phyloP scores from a whole-genome alignment of 805 yeast species.

The Wickerhamiella spandovensis region DNA sequence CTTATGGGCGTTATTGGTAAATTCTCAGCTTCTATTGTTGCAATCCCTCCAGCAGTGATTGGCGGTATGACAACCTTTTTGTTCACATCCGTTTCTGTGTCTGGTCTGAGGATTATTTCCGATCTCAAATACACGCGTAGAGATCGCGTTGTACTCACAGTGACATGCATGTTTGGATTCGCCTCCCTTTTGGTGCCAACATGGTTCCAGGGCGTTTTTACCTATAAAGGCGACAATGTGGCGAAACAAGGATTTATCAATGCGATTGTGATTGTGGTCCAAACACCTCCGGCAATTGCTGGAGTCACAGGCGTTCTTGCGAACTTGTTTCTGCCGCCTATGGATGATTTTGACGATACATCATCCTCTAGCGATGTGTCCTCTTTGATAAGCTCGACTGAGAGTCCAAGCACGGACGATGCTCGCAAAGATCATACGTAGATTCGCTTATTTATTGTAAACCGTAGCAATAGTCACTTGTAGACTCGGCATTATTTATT shows the following conservation, averaged over 20 bases:
- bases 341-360: slow-evolving; percentile 18
- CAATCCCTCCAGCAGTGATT: slow-evolving; percentile 65
- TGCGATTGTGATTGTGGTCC: slow-evolving; percentile 58
- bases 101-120: slow-evolving; percentile 57
- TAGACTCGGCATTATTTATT: neutral
- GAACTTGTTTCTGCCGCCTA: slow-evolving; percentile 51
- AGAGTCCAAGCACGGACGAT: neutral
- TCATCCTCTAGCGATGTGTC: neutral
- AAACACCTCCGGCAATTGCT: slow-evolving; percentile 58
- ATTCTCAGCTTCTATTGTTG: slow-evolving; percentile 74
- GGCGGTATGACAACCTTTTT: slow-evolving; percentile 83
- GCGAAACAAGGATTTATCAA: slow-evolving; percentile 48
- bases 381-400: neutral
- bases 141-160: slow-evolving; percentile 59
- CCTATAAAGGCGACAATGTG: slow-evolving; percentile 48
- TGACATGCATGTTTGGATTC: slow-evolving; percentile 49
- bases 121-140: slow-evolving; percentile 45
- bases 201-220: slow-evolving; percentile 54
- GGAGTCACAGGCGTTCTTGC: slow-evolving; percentile 52
- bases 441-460: too few species aligned
- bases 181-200: slow-evolving; percentile 51
- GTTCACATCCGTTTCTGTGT: slow-evolving; percentile 62
- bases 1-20: slow-evolving; percentile 81
- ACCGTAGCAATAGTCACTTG: neutral
- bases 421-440: neutral